A percentile compares a stretch with the other conserved stretches of the same genome.
Conservation (phyloP, 106 monocot genomes). For the Allium cepa region DNA sequence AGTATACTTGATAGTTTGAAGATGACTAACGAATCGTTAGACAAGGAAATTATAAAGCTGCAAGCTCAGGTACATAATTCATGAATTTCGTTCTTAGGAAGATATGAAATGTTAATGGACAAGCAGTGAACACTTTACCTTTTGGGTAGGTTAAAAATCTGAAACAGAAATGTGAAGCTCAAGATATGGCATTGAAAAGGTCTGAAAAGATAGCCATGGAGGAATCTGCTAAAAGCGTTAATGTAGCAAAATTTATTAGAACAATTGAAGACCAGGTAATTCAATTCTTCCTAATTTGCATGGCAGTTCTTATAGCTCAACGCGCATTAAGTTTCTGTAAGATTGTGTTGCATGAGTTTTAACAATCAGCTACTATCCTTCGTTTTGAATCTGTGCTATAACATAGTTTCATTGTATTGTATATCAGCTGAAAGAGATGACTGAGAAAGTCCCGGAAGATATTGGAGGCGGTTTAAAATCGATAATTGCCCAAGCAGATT, state of each 20-base stretch:
- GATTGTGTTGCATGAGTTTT: neutral
- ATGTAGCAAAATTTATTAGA: constrained; percentile 26
- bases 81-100: too few species aligned
- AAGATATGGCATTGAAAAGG: constrained; percentile 34
- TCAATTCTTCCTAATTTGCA: neutral
- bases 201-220: constrained; percentile 38
- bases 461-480: constrained; percentile 26
- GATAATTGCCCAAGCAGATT: constrained; percentile 36
- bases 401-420: neutral
- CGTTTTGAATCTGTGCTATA: neutral
- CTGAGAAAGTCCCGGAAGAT: constrained; percentile 39
- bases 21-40: constrained; percentile 41
- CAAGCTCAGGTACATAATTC: constrained; percentile 29
- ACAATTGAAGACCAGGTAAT: constrained; percentile 31
- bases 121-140: too few species aligned
- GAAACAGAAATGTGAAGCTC: constrained; percentile 41
- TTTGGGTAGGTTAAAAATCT: constrained; percentile 34
- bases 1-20: constrained; percentile 34
- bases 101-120: too few species aligned
- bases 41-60: constrained; percentile 44
- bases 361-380: neutral
- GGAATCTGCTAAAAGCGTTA: constrained; percentile 32
- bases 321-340: neutral
- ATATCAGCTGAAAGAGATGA: constrained; percentile 50
- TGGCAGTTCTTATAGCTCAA: neutral